phyloP scores from a whole-genome alignment of 1,284 basidiomycete genomes.

The Farysia itapuensis region DNA sequence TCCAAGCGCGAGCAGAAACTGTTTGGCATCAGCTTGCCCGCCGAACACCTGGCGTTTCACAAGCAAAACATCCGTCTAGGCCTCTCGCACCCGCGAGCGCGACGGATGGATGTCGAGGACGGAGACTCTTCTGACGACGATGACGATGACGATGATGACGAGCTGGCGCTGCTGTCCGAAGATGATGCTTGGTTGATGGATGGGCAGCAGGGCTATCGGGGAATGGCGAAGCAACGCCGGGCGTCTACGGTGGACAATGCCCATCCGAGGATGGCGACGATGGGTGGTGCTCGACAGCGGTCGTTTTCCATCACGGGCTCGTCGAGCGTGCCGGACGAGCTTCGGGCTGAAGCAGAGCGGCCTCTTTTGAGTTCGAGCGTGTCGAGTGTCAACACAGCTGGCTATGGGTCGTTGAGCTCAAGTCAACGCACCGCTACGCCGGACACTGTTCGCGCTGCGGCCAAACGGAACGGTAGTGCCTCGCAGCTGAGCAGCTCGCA shows the following conservation, averaged over 20 bases:
- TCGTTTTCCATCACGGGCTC: slow-evolving; percentile 35
- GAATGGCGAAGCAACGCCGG: slow-evolving; percentile 24
- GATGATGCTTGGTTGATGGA: slow-evolving; percentile 43
- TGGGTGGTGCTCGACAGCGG: slow-evolving; percentile 5
- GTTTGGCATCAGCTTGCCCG: slow-evolving; percentile 50
- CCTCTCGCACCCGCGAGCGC: slow-evolving; percentile 53
- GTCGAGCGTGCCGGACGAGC: slow-evolving; percentile 35
- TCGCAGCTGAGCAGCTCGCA: slow-evolving; percentile 14
- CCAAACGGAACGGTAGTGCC: slow-evolving; percentile 5
- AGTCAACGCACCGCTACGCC: slow-evolving; percentile 46
- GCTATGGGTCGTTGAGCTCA: slow-evolving; percentile 47
- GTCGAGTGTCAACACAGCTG: slow-evolving; percentile 5
- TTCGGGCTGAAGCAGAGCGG: slow-evolving; percentile 9
- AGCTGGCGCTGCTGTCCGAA: slow-evolving; percentile 50
- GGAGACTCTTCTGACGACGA: slow-evolving; percentile 37
- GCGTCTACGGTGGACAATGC: slow-evolving; percentile 24
- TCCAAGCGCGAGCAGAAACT: slow-evolving; percentile 42
- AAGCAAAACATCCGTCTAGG: slow-evolving; percentile 57
- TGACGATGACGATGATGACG: slow-evolving; percentile 42
- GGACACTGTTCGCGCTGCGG: slow-evolving; percentile 25
- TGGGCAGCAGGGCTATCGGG: slow-evolving; percentile 9
- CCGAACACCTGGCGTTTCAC: slow-evolving; percentile 56
- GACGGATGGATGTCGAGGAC: slow-evolving; percentile 37
- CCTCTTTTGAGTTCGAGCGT: slow-evolving; percentile 18
- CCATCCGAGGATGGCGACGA: slow-evolving; percentile 9